A percentile compares a stretch with the other conserved stretches of the same genome.
Conservation (phyloP, 768 basidiomycete genomes). For the Lentinula boryana region DNA sequence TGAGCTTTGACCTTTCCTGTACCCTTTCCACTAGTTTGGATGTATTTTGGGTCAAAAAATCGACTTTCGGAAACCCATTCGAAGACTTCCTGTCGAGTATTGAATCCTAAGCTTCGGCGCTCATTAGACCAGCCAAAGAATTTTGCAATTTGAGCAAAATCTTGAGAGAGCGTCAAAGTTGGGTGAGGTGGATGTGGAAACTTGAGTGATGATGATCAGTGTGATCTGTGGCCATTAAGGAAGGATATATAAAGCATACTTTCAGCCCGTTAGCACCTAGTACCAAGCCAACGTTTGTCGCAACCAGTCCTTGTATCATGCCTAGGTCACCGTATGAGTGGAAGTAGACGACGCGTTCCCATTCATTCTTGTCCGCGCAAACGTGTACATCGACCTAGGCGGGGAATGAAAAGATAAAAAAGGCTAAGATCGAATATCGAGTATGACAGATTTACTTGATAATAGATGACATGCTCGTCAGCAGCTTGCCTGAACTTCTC, state of each 20-base stretch:
- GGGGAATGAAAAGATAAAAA: not conserved
- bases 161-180: conserved; percentile 43
- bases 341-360: conserved; percentile 46
- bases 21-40: conserved; percentile 29
- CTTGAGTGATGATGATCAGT: conserved; percentile 14
- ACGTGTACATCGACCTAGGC: conserved; percentile 59
- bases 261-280: conserved; percentile 53
- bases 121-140: conserved; percentile 57
- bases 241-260: conserved; percentile 24
- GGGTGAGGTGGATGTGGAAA: conserved; percentile 34
- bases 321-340: conserved; percentile 68
- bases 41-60: conserved; percentile 41
- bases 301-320: conserved; percentile 60
- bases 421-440: too few relatives aligned
- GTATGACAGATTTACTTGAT: conserved; percentile 26
- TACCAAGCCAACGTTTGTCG: conserved; percentile 42
- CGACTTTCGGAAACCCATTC: conserved; percentile 50
- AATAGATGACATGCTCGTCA: conserved; percentile 26
- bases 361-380: conserved; percentile 44
- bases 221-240: not conserved
- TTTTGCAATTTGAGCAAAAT: conserved; percentile 40
- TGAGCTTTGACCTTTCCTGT: conserved; percentile 37
- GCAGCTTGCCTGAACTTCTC: conserved; percentile 16
- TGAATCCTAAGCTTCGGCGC: conserved; percentile 47
- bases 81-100: conserved; percentile 47